Evolutionary conservation across 805 yeast genomes (phyloP).

Genomic region (Lipomyces chichibuensis): DNA sequence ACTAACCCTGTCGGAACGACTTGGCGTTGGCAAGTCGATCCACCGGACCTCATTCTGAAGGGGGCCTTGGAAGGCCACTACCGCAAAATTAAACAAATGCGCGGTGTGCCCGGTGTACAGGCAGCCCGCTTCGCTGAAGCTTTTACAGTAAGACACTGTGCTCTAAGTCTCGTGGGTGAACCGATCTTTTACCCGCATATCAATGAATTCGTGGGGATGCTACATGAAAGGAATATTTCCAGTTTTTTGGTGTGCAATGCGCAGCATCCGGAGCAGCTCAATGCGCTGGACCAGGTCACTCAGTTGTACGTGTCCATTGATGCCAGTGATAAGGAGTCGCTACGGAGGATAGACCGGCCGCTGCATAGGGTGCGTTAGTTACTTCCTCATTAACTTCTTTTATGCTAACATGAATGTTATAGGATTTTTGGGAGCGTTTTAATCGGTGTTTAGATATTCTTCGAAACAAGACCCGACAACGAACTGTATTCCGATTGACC

Average conservation of each 20-base stretch:
- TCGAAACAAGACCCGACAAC: slow-evolving; percentile 67
- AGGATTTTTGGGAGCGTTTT: slow-evolving; percentile 89
- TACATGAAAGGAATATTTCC: slow-evolving; percentile 79
- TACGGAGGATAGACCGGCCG: slow-evolving; percentile 86
- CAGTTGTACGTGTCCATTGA: slow-evolving; percentile 92
- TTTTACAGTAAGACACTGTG: slow-evolving; percentile 86
- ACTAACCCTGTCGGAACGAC: slow-evolving; percentile 94
- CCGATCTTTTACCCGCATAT: slow-evolving; percentile 93
- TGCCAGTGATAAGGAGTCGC: slow-evolving; percentile 81
- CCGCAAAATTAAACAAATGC: slow-evolving; percentile 87
- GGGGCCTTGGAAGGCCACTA: slow-evolving; percentile 91
- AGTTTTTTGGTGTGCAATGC: slow-evolving; percentile 93
- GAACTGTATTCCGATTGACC: slow-evolving; percentile 89
- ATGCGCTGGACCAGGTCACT: slow-evolving; percentile 71
- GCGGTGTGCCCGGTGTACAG: slow-evolving; percentile 93
- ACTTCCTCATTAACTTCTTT: background rate
- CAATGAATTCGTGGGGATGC: slow-evolving; percentile 76
- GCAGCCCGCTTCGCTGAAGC: slow-evolving; percentile 91
- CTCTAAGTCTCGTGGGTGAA: slow-evolving; percentile 89
- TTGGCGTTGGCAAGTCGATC: slow-evolving; percentile 96
- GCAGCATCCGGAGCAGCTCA: slow-evolving; percentile 87
- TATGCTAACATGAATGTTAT: background rate
- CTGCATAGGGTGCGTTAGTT: slow-evolving; percentile 54
- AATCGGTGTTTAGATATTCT: slow-evolving; percentile 78
- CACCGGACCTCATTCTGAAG: slow-evolving; percentile 77